Base-by-base conservation (phyloP, 352 stramenopile genomes). In the Globisporangium nagaii region DNA sequence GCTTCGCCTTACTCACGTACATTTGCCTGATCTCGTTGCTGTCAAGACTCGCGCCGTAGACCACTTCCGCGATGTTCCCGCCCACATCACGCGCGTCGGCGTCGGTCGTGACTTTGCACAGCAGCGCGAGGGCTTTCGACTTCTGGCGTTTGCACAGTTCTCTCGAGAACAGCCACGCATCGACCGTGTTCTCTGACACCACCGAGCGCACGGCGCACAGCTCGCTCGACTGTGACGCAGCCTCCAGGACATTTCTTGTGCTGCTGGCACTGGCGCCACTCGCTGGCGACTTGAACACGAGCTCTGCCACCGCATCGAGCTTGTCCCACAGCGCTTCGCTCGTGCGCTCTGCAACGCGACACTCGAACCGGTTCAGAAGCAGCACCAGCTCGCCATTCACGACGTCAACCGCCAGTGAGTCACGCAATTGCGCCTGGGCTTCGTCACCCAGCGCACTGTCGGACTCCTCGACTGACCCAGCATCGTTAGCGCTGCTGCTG, bases 321-420 rank as follows among this genome's bases (percentile, higher is more conserved):
- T 28, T 43, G 20, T 45, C 35, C 27, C 62, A 40, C 32, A 71
- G 24, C 0, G 30, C 47, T 13, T 73, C 65, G 0, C 56, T 63
- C 7, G 58, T 69, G 35, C 58, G 60, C 27, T 76, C 68, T 11
- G 68, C 65, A 4, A 49, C 49, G 0, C 68, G 61, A n/a, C 64
- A 69, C 34, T 76, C 68, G 43, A 70, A 76, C 10, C 64, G 58
- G 54, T 76, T 76, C 1, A 71, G 20, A 3, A 76, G 62, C 25
- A 66, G 40, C 22, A 41, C 31, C 0, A 73, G 35, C 20, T 76
- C 61, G 4, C 25, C 37, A 12, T 39, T 36, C 0, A 34, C 19
- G 1, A 61, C 20, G 24, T 61, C 45, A 8, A 50, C n/a, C 5
- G 27, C 13, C 0, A 65, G 17, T 2, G 60, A 40, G 11, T 11